Base-by-base conservation (phyloP, 108 stramenopile species). In the Skeletonema costatum region DNA sequence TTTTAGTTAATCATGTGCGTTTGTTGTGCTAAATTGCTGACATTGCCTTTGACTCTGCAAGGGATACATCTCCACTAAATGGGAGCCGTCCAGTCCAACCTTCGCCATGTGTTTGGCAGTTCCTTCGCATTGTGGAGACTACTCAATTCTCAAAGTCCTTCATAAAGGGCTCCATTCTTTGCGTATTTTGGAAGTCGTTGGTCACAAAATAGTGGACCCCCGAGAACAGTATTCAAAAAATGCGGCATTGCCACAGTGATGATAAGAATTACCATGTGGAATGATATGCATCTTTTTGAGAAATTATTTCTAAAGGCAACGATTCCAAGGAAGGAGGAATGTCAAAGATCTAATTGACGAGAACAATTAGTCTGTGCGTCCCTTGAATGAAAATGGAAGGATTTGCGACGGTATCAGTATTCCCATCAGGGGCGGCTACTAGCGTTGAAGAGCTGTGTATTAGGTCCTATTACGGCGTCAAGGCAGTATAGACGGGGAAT, bases 391-490 rank as follows among this genome's bases (percentile, higher is more conserved):
- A 88, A 64, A 72, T 88, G 56, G 65, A 87, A 12, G 86, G 83
- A 58, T 73, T 80, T 71, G 60, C 73, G 35, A 13, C 71, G 50
- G 21, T n/a, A n/a, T n/a, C n/a, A n/a, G 78, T 61, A 70, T 90
- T 53, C 31, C 87, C 25, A 36, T 77, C 30, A 71, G 91, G n/a
- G n/a, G n/a, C n/a, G 63, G 86, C 85, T 16, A 60, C 46, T 25
- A 56, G 51, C 32, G n/a, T 74, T 92, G 64, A 83, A 85, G 63
- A 50, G 73, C 51, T 79, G 85, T 77, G 85, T 91, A 56, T 78
- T 83, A 76, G 60, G 76, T 19, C n/a, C 41, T 89, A 32, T 53
- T 89, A 50, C 80, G 74, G n/a, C n/a, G n/a, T n/a, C 14, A 77
- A 74, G 17, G 72, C 73, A 21, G 25, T 42, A 25, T 30, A 42